These are phyloP conservation scores for Cyclotella distinguenda DNA, from an alignment of 108 stramenopile species.

Conservation along the genomic window DNA sequence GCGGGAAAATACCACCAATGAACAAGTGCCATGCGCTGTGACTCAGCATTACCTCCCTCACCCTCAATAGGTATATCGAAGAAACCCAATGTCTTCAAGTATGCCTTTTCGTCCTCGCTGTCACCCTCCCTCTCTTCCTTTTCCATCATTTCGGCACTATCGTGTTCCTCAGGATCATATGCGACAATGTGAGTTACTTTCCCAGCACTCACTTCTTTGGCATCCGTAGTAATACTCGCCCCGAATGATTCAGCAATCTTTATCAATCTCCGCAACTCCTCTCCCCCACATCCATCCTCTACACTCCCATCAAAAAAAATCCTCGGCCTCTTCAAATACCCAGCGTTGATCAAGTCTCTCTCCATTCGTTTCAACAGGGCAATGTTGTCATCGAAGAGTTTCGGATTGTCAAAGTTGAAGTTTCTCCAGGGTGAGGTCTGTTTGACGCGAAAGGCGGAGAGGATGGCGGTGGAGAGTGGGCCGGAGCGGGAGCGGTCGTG, in stretches of 20 bases:
- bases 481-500: slow-evolving; percentile 36
- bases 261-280: slow-evolving; percentile 11
- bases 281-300: slow-evolving; percentile 5
- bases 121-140: slow-evolving; percentile 17
- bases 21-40: slow-evolving; percentile 17
- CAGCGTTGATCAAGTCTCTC: slow-evolving; percentile 20
- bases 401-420: slow-evolving; percentile 45
- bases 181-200: slow-evolving; percentile 41
- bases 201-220: slow-evolving; percentile 7
- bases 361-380: slow-evolving; percentile 32
- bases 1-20: slow-evolving; percentile 53
- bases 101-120: slow-evolving; percentile 35
- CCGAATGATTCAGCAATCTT: slow-evolving; percentile 27
- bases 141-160: slow-evolving; percentile 23
- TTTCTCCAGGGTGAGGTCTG: slow-evolving; percentile 29
- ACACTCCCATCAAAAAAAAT: slow-evolving; percentile 37
- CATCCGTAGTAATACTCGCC: slow-evolving; percentile 11
- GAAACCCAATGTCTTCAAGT: slow-evolving; percentile 33
- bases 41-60: slow-evolving; percentile 5
- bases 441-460: slow-evolving; percentile 42
- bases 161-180: slow-evolving; percentile 48
- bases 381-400: slow-evolving; percentile 40
- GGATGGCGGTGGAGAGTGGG: slow-evolving; percentile 24
- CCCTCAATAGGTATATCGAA: slow-evolving; percentile 19
- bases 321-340: slow-evolving; percentile 25